phyloP scores from a whole-genome alignment of 2,329 filamentous ascomycete species.

The Epichloe typhina region DNA sequence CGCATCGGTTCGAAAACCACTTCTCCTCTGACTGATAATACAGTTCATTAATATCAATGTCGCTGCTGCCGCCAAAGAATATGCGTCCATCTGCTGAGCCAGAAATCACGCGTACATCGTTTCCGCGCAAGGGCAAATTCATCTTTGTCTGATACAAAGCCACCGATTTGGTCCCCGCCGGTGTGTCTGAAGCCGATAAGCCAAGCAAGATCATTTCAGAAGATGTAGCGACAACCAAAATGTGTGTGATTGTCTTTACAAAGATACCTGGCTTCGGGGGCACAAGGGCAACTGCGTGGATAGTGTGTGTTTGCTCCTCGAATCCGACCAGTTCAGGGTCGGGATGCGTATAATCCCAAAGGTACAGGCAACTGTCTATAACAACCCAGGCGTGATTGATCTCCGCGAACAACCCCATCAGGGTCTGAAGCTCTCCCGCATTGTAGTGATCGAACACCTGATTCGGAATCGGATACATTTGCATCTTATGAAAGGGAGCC shows the following conservation, averaged over 20 bases:
- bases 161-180: constrained; percentile 58
- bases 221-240: constrained; percentile 80
- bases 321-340: constrained; percentile 85
- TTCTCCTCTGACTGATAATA: constrained; percentile 95
- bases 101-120: constrained; percentile 64
- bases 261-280: constrained; percentile 84
- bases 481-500: constrained; percentile 79
- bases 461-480: constrained; percentile 82
- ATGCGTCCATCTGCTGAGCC: constrained; percentile 79
- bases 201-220: constrained; percentile 80
- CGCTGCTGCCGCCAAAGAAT: constrained; percentile 72
- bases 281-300: constrained; percentile 81
- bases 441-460: constrained; percentile 90
- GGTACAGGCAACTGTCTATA: constrained; percentile 88
- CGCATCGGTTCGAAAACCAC: constrained; percentile 84
- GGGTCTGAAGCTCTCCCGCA: constrained; percentile 70
- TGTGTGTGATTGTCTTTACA: constrained; percentile 68
- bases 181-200: constrained; percentile 53
- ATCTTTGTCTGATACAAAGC: constrained; percentile 82
- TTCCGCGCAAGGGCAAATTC: constrained; percentile 61
- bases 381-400: constrained; percentile 91
- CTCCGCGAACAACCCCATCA: constrained; percentile 90
- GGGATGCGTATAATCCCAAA: constrained; percentile 96
- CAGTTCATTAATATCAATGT: constrained; percentile 85
- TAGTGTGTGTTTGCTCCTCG: constrained; percentile 77